phyloP scores from a whole-genome alignment of 345 rosid species.

The Triadica sebifera region DNA sequence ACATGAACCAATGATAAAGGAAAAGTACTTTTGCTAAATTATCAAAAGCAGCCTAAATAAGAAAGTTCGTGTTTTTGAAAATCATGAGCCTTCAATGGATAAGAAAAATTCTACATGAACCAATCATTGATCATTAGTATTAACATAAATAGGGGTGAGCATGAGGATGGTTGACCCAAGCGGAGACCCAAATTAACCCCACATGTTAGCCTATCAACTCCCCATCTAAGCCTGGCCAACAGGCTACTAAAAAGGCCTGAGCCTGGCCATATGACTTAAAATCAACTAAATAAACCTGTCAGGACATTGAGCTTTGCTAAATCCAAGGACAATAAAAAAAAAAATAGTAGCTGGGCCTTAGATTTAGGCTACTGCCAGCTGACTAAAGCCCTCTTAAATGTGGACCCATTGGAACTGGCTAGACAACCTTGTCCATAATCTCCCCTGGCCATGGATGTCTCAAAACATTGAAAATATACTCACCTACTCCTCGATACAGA shows the following conservation, averaged over 20 bases:
- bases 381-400: not conserved
- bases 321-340: not conserved
- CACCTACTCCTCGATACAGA: slow-evolving; percentile 87
- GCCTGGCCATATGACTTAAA: not conserved
- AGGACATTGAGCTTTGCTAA: not conserved
- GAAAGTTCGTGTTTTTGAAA: too few species aligned
- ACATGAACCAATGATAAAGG: not conserved
- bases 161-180: slow-evolving; percentile 3
- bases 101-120: not conserved
- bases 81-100: not conserved
- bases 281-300: not conserved
- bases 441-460: not conserved
- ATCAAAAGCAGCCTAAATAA: not conserved
- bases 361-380: not conserved
- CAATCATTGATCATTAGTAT: too few species aligned
- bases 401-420: not conserved
- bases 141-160: not conserved
- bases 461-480: slow-evolving; percentile 9
- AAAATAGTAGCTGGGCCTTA: not conserved
- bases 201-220: not conserved
- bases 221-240: not conserved
- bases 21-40: not conserved
- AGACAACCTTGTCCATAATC: not conserved
- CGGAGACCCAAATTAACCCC: not conserved
- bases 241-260: not conserved